Evolutionary conservation across 768 basidiomycete genomes (phyloP).

Genomic region (Pleurotus citrinopileatus): DNA sequence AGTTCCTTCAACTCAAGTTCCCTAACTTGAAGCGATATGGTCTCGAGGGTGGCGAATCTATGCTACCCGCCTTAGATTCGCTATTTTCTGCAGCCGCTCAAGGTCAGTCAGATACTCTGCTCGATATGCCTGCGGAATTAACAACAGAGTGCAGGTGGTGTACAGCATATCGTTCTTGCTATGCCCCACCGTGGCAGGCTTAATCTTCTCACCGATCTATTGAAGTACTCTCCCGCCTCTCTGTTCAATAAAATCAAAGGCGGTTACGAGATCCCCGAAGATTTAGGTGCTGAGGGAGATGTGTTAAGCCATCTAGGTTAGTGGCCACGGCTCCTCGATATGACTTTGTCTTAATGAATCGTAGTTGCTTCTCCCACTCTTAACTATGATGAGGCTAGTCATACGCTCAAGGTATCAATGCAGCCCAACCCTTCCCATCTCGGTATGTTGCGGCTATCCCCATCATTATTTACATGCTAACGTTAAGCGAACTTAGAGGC

Average conservation of each 20-base stretch:
- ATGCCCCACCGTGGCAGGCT: constrained; percentile 90
- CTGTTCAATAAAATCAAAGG: constrained; percentile 90
- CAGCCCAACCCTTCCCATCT: constrained; percentile 81
- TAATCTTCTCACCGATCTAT: constrained; percentile 78
- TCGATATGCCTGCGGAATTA: not conserved
- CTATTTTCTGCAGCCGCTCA: constrained; percentile 67
- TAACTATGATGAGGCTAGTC: constrained; percentile 45
- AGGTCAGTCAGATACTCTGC: constrained; percentile 31
- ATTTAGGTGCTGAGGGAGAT: constrained; percentile 71
- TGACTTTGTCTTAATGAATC: not conserved
- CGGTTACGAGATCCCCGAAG: constrained; percentile 65
- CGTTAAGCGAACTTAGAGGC: constrained; percentile 56
- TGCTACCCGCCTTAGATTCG: constrained; percentile 84
- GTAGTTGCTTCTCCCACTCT: constrained; percentile 66
- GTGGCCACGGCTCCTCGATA: constrained; percentile 14
- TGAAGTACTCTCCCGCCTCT: constrained; percentile 62
- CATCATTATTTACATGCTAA: constrained; percentile 11
- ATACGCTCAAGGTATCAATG: constrained; percentile 67
- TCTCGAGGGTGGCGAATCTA: constrained; percentile 90
- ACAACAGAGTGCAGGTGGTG: constrained; percentile 43
- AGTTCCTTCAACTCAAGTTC: constrained; percentile 84
- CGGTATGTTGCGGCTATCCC: constrained; percentile 34
- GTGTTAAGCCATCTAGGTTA: constrained; percentile 82
- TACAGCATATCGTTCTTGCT: constrained; percentile 70
- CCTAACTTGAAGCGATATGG: constrained; percentile 59